These are phyloP conservation scores for Lentinus polychrous DNA, from an alignment of 1,284 basidiomycete species.

Conservation along the genomic window DNA sequence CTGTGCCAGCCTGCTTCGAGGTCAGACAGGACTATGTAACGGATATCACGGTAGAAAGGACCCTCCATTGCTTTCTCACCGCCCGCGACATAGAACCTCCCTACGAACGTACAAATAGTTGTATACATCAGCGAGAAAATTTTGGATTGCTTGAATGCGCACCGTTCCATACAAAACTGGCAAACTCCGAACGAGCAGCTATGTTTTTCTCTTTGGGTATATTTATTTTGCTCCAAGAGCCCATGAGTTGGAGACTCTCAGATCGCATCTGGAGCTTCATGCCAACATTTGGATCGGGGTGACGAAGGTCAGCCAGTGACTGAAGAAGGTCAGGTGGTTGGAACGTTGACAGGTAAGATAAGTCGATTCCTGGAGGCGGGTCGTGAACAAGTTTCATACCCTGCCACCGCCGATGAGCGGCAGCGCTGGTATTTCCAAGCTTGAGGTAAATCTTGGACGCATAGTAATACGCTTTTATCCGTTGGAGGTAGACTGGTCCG, in stretches of 20 bases:
- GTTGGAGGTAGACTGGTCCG: slow-evolving; percentile 14
- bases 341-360: no score
- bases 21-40: slow-evolving; percentile 25
- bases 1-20: slow-evolving; percentile 24
- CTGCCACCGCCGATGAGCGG: slow-evolving; percentile 12
- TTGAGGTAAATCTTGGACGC: slow-evolving; percentile 16
- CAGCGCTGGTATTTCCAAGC: slow-evolving; percentile 18
- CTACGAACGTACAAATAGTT: slow-evolving; percentile 12
- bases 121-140: not conserved
- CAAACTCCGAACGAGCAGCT: slow-evolving; percentile 15
- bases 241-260: slow-evolving; percentile 17
- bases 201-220: slow-evolving; percentile 13
- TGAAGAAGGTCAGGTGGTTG: no score
- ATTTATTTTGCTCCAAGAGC: slow-evolving; percentile 21
- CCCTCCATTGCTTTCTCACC: slow-evolving; percentile 23
- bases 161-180: slow-evolving; percentile 20
- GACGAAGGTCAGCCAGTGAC: not conserved
- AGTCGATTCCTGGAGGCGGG: no score
- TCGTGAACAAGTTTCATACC: not conserved
- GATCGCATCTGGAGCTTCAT: slow-evolving; percentile 9
- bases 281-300: slow-evolving; percentile 18
- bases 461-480: slow-evolving; percentile 11
- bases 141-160: not conserved
- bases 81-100: slow-evolving; percentile 28
- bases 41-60: slow-evolving; percentile 28